phyloP scores from a whole-genome alignment of 768 basidiomycete genomes.

The Mycena maculata region DNA sequence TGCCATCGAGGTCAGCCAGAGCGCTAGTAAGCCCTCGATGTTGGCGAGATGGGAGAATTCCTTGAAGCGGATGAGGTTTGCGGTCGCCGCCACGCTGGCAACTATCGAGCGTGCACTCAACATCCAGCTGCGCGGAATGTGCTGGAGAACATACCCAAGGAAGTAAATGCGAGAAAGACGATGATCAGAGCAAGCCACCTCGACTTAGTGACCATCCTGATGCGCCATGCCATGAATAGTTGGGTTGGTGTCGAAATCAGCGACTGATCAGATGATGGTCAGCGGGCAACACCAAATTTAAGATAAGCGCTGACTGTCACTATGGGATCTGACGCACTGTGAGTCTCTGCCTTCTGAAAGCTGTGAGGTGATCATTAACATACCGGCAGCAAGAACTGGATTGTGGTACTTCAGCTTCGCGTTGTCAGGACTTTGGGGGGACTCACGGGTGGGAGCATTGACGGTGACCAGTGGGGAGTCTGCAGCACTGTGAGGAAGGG shows the following conservation, averaged over 20 bases:
- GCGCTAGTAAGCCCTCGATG: conserved; percentile 9
- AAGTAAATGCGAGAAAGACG: conserved; percentile 18
- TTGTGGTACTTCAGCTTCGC: neutral
- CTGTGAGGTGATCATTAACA: too few relatives aligned
- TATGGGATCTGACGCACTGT: conserved; percentile 18
- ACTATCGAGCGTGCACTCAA: conserved; percentile 4
- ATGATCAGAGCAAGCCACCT: conserved; percentile 22
- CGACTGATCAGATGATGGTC: neutral
- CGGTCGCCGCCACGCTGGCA: conserved; percentile 8
- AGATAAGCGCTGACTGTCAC: conserved; percentile 24
- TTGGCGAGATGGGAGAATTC: conserved; percentile 1
- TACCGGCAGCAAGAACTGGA: too few relatives aligned
- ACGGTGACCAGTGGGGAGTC: conserved; percentile 7
- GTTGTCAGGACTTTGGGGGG: too few relatives aligned
- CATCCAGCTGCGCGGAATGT: neutral
- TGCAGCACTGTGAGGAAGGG: neutral
- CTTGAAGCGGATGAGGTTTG: neutral
- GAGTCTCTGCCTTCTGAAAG: neutral
- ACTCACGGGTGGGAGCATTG: neutral
- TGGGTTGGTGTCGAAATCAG: conserved; percentile 31
- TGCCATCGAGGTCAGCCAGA: conserved; percentile 30
- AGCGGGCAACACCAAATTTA: too few relatives aligned
- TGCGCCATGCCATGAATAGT: conserved; percentile 35
- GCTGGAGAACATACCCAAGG: conserved; percentile 16
- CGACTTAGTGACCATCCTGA: conserved; percentile 20